A percentile compares a stretch with the other conserved stretches of the same genome.
Conservation (phyloP, 495 filamentous ascomycete genomes). For the Mytilinidion resinicola region DNA sequence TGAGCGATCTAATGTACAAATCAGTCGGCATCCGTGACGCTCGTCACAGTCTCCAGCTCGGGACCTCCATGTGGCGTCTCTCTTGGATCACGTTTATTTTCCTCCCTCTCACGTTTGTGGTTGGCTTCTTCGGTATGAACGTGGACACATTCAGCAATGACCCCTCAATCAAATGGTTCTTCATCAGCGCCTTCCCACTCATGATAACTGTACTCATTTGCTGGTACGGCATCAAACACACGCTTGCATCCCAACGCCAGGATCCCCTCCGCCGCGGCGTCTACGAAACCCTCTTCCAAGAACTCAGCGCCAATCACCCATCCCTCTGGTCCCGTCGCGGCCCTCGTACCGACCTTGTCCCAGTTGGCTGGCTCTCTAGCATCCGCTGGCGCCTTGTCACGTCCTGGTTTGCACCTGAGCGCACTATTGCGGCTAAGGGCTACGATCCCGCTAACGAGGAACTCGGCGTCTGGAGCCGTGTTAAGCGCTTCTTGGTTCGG, state of each 20-base stretch:
- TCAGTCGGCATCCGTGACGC: slow-evolving; percentile 50
- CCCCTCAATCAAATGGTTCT: slow-evolving; percentile 49
- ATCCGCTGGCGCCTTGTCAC: slow-evolving; percentile 46
- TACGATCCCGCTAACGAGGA: slow-evolving; percentile 35
- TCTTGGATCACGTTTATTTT: slow-evolving; percentile 44
- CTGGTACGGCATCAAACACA: slow-evolving; percentile 49
- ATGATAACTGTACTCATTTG: slow-evolving; percentile 40
- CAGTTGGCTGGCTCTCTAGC: slow-evolving; percentile 28
- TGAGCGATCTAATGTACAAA: slow-evolving; percentile 51
- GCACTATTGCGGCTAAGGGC: slow-evolving; percentile 28
- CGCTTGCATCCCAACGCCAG: slow-evolving; percentile 39
- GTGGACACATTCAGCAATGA: slow-evolving; percentile 39
- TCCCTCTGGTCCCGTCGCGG: slow-evolving; percentile 45
- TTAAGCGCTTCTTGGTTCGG: slow-evolving; percentile 40
- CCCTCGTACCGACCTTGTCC: slow-evolving; percentile 39
- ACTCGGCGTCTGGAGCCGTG: slow-evolving; percentile 38
- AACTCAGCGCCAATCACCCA: slow-evolving; percentile 42
- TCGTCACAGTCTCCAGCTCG: slow-evolving; percentile 45
- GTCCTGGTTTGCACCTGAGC: slow-evolving; percentile 40
- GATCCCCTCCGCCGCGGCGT: slow-evolving; percentile 46
- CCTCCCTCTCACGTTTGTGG: slow-evolving; percentile 48
- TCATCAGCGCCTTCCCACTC: slow-evolving; percentile 43
- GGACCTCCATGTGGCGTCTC: slow-evolving; percentile 43
- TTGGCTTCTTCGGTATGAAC: slow-evolving; percentile 52
- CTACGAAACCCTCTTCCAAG: slow-evolving; percentile 45